A percentile compares a stretch with the other conserved stretches of the same genome.
These are phyloP conservation scores for Hypoxylon trugodes DNA, from an alignment of 495 filamentous ascomycete species.

Conservation along the genomic window DNA sequence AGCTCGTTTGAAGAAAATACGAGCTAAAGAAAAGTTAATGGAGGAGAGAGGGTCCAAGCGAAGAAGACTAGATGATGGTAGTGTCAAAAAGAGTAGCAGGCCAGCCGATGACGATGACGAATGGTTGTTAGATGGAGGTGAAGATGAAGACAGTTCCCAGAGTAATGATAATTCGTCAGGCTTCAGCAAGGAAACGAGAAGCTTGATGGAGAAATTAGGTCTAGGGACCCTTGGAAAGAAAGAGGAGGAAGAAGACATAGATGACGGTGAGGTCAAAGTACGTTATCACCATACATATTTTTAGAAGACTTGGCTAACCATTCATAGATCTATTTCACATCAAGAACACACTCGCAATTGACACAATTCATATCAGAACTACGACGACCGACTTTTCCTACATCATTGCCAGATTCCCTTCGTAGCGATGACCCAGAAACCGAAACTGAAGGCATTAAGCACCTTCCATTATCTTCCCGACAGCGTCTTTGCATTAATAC, in stretches of 20 bases:
- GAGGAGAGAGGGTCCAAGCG: slow-evolving; percentile 57
- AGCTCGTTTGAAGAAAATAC: slow-evolving; percentile 69
- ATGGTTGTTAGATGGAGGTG: slow-evolving; percentile 82
- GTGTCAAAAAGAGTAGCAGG: slow-evolving; percentile 38
- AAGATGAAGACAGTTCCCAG: slow-evolving; percentile 67
- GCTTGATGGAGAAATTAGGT: slow-evolving; percentile 68
- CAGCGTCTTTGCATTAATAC: slow-evolving; percentile 95
- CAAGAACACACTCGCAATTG: slow-evolving; percentile 93
- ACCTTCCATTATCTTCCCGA: slow-evolving; percentile 86
- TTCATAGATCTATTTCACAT: slow-evolving; percentile 86
- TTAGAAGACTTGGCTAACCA: slow-evolving; percentile 1
- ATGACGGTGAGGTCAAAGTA: slow-evolving; percentile 70
- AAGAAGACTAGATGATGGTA: slow-evolving; percentile 42
- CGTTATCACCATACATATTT: slow-evolving; percentile 7
- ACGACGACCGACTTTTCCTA: slow-evolving; percentile 79
- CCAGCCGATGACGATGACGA: slow-evolving; percentile 69
- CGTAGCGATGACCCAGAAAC: slow-evolving; percentile 37
- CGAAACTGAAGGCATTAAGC: slow-evolving; percentile 74
- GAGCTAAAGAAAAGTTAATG: slow-evolving; percentile 71
- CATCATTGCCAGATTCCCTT: slow-evolving; percentile 55
- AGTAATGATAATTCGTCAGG: slow-evolving; percentile 43
- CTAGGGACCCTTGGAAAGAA: slow-evolving; percentile 38
- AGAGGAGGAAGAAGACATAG: slow-evolving; percentile 58
- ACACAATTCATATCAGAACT: slow-evolving; percentile 94
- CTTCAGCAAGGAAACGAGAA: slow-evolving; percentile 69